Percentiles rank a stretch among this genome's conserved stretches.
These are phyloP conservation scores for Colletotrichum shisoi DNA, from an alignment of 2,329 filamentous ascomycete species.

Conservation along the genomic window DNA sequence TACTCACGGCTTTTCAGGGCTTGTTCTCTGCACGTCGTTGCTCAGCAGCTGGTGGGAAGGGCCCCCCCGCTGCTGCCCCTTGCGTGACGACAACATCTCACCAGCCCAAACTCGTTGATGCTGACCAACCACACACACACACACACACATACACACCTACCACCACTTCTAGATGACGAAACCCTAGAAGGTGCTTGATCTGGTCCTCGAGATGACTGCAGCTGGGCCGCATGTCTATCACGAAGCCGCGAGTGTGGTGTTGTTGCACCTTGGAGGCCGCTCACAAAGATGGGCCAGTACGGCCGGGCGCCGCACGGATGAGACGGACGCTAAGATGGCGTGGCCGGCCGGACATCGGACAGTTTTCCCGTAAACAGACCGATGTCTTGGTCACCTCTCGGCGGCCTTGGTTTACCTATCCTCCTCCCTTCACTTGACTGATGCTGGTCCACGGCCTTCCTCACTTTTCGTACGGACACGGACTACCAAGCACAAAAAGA, in stretches of 20 bases:
- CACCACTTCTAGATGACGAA: neutral
- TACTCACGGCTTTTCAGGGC: neutral
- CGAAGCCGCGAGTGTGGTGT: constrained; percentile 4
- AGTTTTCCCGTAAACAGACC: neutral
- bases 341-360: neutral
- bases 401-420: too few species aligned
- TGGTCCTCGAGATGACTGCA: neutral
- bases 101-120: neutral
- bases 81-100: neutral
- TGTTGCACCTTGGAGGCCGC: neutral
- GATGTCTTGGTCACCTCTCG: neutral
- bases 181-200: too few species aligned
- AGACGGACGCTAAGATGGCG: constrained; percentile 1
- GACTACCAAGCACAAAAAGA: too few species aligned
- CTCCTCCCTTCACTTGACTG: neutral
- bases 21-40: neutral
- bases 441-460: neutral
- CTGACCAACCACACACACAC: too few species aligned
- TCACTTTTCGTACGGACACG: too few species aligned
- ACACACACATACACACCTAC: too few species aligned
- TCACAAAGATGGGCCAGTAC: neutral
- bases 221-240: neutral
- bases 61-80: neutral
- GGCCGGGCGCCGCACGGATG: constrained; percentile 25
- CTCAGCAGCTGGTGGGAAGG: neutral